A percentile compares a stretch with the other conserved stretches of the same genome.
These are phyloP conservation scores for Vitellaria paradoxa DNA, from an alignment of 179 eudicot species.

Conservation along the genomic window DNA sequence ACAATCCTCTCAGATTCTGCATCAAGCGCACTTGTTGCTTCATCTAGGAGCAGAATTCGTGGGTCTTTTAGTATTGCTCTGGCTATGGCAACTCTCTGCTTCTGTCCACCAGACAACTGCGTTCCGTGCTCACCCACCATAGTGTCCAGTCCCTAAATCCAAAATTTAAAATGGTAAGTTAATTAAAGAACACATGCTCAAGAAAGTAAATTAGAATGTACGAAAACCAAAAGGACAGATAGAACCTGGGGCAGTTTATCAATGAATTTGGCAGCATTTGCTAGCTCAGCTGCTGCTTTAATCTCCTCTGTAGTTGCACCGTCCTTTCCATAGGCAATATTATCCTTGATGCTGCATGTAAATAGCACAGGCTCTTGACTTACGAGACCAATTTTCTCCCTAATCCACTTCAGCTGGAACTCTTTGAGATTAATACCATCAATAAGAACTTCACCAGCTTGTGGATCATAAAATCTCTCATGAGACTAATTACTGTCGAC, in stretches of 20 bases:
- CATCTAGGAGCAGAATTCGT: slow-evolving; percentile 69
- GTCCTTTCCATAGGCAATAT: slow-evolving; percentile 60
- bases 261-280: slow-evolving; percentile 62
- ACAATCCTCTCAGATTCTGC: slow-evolving; percentile 79
- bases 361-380: slow-evolving; percentile 73
- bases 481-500: slow-evolving; percentile 54
- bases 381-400: slow-evolving; percentile 61
- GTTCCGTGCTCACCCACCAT: slow-evolving; percentile 78
- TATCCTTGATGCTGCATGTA: slow-evolving; percentile 55
- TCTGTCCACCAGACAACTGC: slow-evolving; percentile 76
- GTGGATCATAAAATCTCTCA: slow-evolving; percentile 68
- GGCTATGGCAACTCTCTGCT: slow-evolving; percentile 78
- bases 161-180: not conserved
- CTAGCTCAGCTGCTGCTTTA: slow-evolving; percentile 50
- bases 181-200: too few relatives aligned
- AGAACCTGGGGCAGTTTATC: slow-evolving; percentile 61
- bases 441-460: slow-evolving; percentile 50
- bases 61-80: slow-evolving; percentile 78
- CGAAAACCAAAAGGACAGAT: not conserved
- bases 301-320: slow-evolving; percentile 56
- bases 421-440: slow-evolving; percentile 53
- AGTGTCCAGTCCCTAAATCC: slow-evolving; percentile 64
- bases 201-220: too few relatives aligned
- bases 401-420: slow-evolving; percentile 58
- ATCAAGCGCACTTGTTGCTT: slow-evolving; percentile 93